Evolutionary conservation across 2,329 filamentous ascomycete genomes (phyloP).

Genomic region (Cladorrhinum sp.): DNA sequence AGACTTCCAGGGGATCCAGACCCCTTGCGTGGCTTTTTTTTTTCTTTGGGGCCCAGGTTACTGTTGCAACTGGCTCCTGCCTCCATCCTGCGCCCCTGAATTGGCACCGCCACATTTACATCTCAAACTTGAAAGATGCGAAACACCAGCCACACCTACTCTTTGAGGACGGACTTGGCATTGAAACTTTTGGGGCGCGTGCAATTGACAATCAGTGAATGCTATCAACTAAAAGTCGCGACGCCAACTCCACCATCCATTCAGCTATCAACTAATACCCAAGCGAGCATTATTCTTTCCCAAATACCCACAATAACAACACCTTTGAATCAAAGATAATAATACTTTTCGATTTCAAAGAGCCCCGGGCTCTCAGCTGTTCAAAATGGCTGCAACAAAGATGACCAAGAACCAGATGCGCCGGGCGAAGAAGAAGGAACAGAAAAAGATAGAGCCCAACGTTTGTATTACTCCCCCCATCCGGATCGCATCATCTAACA

Average conservation of each 20-base stretch:
- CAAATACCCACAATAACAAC: background rate
- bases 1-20: background rate
- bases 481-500: slow-evolving; percentile 8
- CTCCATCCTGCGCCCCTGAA: background rate
- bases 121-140: background rate
- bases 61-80: background rate
- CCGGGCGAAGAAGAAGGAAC: slow-evolving; percentile 90
- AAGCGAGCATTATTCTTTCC: background rate
- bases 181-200: slow-evolving; percentile 14
- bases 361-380: slow-evolving; percentile 18
- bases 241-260: slow-evolving; percentile 4
- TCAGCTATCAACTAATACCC: background rate
- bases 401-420: slow-evolving; percentile 93
- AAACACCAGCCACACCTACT: slow-evolving; percentile 1
- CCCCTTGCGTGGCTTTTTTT: no score
- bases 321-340: background rate
- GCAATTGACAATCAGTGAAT: slow-evolving; percentile 5
- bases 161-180: background rate
- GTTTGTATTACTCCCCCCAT: slow-evolving; percentile 33
- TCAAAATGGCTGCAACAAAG: slow-evolving; percentile 64
- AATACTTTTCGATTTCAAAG: background rate
- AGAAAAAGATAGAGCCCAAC: slow-evolving; percentile 66
- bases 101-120: background rate
- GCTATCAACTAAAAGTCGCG: background rate
- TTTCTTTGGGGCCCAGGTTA: background rate